Evolutionary conservation across 129 eudicot species (phyloP).

Genomic region (Helianthus tuberosus): DNA sequence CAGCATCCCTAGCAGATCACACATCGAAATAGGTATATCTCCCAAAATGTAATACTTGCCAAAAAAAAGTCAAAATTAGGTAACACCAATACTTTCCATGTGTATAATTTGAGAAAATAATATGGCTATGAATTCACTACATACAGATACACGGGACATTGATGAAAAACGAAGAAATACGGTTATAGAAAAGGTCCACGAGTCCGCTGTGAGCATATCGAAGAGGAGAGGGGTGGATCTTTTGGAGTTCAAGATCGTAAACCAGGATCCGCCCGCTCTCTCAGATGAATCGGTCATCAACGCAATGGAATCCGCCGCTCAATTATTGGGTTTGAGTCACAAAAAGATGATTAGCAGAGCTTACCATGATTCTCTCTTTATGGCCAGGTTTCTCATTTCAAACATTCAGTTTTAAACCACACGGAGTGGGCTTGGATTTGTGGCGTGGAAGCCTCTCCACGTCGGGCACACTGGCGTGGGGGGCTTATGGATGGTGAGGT

Average conservation of each 20-base stretch:
- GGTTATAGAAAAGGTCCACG: constrained; percentile 70
- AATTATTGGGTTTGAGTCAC: constrained; percentile 56
- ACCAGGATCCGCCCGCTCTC: constrained; percentile 95
- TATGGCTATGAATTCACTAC: neutral
- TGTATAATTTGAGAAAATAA: neutral
- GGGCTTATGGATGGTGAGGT: too few relatives aligned
- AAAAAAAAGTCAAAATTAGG: neutral
- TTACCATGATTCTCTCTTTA: constrained; percentile 92
- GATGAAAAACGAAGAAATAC: constrained; percentile 71
- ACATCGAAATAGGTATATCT: constrained; percentile 74
- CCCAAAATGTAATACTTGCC: neutral
- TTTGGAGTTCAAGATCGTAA: constrained; percentile 73
- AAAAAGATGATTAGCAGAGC: constrained; percentile 98
- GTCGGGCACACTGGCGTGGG: too few relatives aligned
- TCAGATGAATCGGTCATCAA: constrained; percentile 59
- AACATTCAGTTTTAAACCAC: neutral
- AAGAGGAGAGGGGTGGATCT: constrained; percentile 67
- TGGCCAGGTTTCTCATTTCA: constrained; percentile 74
- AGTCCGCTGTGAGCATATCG: constrained; percentile 69
- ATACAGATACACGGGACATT: constrained; percentile 71
- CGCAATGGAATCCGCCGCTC: constrained; percentile 82
- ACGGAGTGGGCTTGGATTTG: too few relatives aligned
- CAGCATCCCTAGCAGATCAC: constrained; percentile 97
- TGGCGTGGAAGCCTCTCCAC: too few relatives aligned
- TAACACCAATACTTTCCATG: too few relatives aligned